Conservation (phyloP, 2,329 filamentous ascomycete species). For the Colletotrichum orchidophilum region DNA sequence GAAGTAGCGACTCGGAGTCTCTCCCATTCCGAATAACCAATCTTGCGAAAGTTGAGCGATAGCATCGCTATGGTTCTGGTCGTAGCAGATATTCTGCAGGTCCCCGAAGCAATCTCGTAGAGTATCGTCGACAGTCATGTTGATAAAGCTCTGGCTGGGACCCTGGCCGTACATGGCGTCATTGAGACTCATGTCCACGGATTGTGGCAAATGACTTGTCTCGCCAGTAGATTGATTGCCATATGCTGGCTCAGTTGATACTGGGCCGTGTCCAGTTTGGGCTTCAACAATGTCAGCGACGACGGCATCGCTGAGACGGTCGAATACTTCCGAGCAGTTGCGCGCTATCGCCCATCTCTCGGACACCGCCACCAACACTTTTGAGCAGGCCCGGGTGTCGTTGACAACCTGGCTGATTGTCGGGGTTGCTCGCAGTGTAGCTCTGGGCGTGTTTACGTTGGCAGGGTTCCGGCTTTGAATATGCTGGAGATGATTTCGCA, state of each 20-base stretch:
- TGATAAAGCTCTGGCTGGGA: slow-evolving; percentile 19
- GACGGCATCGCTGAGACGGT: slow-evolving; percentile 52
- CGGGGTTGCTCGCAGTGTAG: slow-evolving; percentile 43
- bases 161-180: slow-evolving; percentile 5
- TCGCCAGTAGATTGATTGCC: background rate
- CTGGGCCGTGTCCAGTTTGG: slow-evolving; percentile 3
- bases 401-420: slow-evolving; percentile 54
- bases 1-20: slow-evolving; percentile 12
- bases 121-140: slow-evolving; percentile 48
- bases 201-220: background rate
- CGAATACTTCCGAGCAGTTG: slow-evolving; percentile 53
- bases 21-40: slow-evolving; percentile 36
- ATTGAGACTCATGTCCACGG: background rate
- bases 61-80: slow-evolving; percentile 37
- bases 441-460: slow-evolving; percentile 3
- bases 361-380: slow-evolving; percentile 53
- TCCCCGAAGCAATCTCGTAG: slow-evolving; percentile 50
- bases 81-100: slow-evolving; percentile 37
- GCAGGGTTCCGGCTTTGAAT: slow-evolving; percentile 32
- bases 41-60: slow-evolving; percentile 38
- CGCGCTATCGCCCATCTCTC: slow-evolving; percentile 52
- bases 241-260: background rate
- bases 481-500: slow-evolving; percentile 50
- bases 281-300: slow-evolving; percentile 50
- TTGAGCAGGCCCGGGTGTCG: slow-evolving; percentile 53